Evolutionary conservation across 2,329 filamentous ascomycete genomes (phyloP), one percentile per base, ranked within the genome.

Genomic region (Penicillium rolfsii): DNA sequence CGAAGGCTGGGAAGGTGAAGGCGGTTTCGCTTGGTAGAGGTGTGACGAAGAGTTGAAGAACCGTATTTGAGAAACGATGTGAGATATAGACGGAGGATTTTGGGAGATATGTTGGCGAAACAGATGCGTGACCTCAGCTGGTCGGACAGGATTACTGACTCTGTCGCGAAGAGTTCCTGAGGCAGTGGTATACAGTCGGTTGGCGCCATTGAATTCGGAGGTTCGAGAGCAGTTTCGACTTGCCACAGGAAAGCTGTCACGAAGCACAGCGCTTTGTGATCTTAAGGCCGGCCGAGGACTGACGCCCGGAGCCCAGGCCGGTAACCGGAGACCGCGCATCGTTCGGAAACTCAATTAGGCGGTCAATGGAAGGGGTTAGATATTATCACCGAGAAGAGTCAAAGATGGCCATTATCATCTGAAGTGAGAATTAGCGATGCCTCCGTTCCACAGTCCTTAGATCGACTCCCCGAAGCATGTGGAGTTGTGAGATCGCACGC

Each of bases 271-370:
- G 45, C 64, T 61, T 55, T 64, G 63, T 24, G 65, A 49, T 49
- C 63, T 69, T 59, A 67, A 56, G 59, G 66, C 58, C 60, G 67
- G 71, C 64, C 67, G 69, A 60, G 69, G 62, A 58, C 64, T 65
- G 58, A 68, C 63, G 61, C 73, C 72, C 66, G 71, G 67, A 61
- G 71, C 64, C 67, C 75, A 72, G 65, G 75, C 72, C 60, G 77
- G 74, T 62, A 77, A 70, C 70, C 73, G 72, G 59, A 77, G 72
- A 71, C 75, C 74, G 76, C 78, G 76, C 77, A 80, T 79, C 64
- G 74, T 59, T 73, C 24, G 68, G 66, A 67, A 60, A 60, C 66
- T 68, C 62, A 64, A 52, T 60, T 36, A 50, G 49, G 55, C 14
- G 53, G 61, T 59, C 55, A 43, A 65, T 24, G 63, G 62, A 57